Evolutionary conservation across 2,329 filamentous ascomycete genomes (phyloP).

Genomic region (Rutstroemia sp.): DNA sequence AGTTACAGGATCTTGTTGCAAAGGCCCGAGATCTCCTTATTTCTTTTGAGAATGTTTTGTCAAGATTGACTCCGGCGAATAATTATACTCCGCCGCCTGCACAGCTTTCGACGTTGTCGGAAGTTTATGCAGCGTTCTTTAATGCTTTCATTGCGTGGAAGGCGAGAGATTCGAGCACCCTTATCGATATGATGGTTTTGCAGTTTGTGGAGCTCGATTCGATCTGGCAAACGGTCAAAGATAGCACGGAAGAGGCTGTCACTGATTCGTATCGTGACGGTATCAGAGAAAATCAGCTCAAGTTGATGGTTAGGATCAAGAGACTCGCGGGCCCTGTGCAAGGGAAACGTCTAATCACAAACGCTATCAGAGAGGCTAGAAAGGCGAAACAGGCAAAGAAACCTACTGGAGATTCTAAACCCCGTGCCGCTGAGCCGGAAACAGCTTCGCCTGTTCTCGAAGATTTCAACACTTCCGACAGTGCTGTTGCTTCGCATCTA

Average conservation of each 20-base stretch:
- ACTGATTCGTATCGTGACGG: constrained; percentile 71
- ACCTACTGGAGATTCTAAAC: constrained; percentile 61
- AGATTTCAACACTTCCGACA: constrained; percentile 35
- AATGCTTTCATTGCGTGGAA: constrained; percentile 81
- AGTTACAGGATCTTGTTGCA: constrained; percentile 63
- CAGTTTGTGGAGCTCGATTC: constrained; percentile 79
- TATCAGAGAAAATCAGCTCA: constrained; percentile 73
- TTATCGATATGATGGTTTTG: constrained; percentile 79
- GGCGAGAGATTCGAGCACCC: constrained; percentile 66
- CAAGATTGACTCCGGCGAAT: constrained; percentile 57
- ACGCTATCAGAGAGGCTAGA: constrained; percentile 66
- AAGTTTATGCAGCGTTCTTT: constrained; percentile 66
- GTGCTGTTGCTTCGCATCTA: constrained; percentile 33
- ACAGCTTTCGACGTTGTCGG: constrained; percentile 54
- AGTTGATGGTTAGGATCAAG: constrained; percentile 73
- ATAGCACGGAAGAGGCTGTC: constrained; percentile 65
- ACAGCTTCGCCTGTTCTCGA: constrained; percentile 32
- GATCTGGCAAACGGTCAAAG: constrained; percentile 77
- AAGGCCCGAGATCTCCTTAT: constrained; percentile 73
- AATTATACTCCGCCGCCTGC: constrained; percentile 58
- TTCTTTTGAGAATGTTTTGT: constrained; percentile 68
- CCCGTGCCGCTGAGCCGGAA: constrained; percentile 44
- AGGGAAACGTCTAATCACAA: constrained; percentile 65
- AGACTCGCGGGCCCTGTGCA: constrained; percentile 64
- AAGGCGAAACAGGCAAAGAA: constrained; percentile 58